Conservation (phyloP, 2,329 filamentous ascomycete genomes). For the Colletotrichum sp. region DNA sequence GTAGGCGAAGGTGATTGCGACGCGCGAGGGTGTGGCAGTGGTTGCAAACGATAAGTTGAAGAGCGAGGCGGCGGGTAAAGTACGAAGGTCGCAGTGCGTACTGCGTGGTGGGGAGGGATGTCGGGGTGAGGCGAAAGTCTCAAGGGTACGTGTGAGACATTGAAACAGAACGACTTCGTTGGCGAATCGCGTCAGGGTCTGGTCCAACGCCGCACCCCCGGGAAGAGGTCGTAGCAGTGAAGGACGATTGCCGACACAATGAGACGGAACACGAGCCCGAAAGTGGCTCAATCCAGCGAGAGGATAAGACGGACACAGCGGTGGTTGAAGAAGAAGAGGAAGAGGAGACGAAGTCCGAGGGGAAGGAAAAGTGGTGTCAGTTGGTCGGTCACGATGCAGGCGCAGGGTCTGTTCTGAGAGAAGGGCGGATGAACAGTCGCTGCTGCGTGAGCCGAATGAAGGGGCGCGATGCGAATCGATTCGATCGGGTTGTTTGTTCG, state of each 20-base stretch:
- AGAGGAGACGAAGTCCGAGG: not conserved
- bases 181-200: constrained; percentile 8
- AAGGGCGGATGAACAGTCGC: not conserved
- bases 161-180: not conserved
- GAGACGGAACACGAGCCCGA: constrained; percentile 1
- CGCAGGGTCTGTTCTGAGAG: not conserved
- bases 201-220: not conserved
- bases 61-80: not conserved
- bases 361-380: not conserved
- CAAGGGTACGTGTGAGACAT: constrained; percentile 18
- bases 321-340: not conserved
- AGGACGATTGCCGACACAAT: not conserved
- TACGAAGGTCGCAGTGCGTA: not conserved
- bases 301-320: not conserved
- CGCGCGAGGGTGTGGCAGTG: not conserved
- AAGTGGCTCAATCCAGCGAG: not conserved
- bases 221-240: not conserved
- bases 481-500: not conserved
- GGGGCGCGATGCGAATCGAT: not conserved
- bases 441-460: not conserved
- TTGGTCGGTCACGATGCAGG: not conserved
- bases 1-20: not conserved
- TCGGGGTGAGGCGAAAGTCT: not conserved
- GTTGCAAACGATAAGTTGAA: not conserved
- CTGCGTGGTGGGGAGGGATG: not conserved